Conservation (phyloP, 2,329 filamentous ascomycete species). For the Onygenales sp. region DNA sequence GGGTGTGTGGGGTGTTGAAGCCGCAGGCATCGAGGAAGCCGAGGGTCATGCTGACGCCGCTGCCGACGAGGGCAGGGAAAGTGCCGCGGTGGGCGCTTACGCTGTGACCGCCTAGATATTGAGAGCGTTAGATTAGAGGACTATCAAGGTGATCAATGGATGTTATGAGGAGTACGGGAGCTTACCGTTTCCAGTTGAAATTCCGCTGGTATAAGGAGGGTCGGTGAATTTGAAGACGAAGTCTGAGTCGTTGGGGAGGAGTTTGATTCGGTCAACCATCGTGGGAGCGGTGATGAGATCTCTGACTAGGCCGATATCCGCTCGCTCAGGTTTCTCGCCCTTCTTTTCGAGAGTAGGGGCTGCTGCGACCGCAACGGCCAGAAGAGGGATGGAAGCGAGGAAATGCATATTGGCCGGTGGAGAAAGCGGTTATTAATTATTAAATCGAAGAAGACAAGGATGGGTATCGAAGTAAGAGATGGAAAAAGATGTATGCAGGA, state of each 20-base stretch:
- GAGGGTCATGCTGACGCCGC: slow-evolving; percentile 42
- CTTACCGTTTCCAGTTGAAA: slow-evolving; percentile 14
- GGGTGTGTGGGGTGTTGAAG: slow-evolving; percentile 49
- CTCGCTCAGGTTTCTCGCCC: neutral
- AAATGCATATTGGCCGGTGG: neutral
- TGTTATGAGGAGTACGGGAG: neutral
- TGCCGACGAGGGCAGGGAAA: slow-evolving; percentile 48
- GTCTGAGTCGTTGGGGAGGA: slow-evolving; percentile 29
- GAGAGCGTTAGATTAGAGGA: neutral
- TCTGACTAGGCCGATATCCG: neutral
- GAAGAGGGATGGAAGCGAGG: neutral
- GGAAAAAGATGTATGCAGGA: neutral
- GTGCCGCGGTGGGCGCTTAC: slow-evolving; percentile 46
- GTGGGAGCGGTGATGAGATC: neutral
- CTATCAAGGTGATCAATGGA: neutral
- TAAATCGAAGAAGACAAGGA: too few species aligned
- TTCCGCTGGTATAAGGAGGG: slow-evolving; percentile 27
- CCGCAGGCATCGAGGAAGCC: slow-evolving; percentile 44
- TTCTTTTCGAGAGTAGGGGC: neutral
- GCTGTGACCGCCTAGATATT: neutral
- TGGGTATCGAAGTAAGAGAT: neutral
- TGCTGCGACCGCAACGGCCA: neutral
- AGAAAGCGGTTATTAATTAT: too few species aligned
- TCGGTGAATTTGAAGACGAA: slow-evolving; percentile 43
- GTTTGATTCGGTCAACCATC: slow-evolving; percentile 7